Conservation (phyloP, 768 basidiomycete species). For the Saitozyma sp. region DNA sequence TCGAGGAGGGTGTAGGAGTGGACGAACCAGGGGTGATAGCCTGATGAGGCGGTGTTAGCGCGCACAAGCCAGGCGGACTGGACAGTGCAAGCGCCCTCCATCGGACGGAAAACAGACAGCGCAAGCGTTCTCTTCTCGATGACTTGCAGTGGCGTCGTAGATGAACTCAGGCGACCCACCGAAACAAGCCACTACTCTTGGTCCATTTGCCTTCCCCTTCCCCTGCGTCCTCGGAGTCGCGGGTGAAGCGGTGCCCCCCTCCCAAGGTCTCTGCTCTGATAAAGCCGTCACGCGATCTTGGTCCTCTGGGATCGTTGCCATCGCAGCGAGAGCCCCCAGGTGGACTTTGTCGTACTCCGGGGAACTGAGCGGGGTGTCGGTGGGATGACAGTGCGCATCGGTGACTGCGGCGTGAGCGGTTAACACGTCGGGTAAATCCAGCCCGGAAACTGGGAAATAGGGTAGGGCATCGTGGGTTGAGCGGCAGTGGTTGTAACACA, state of each 20-base stretch:
- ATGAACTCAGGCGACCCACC: conserved; percentile 59
- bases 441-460: too few species aligned
- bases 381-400: conserved; percentile 92
- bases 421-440: too few species aligned
- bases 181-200: conserved; percentile 73
- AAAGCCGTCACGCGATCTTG: conserved; percentile 70
- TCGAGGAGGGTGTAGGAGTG: conserved; percentile 66
- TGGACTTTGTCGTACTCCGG: conserved; percentile 61
- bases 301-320: conserved; percentile 63
- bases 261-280: conserved; percentile 61
- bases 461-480: too few species aligned
- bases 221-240: neutral
- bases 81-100: too few species aligned
- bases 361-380: conserved; percentile 63
- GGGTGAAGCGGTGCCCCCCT: conserved; percentile 47
- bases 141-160: neutral
- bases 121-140: too few species aligned
- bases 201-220: conserved; percentile 8
- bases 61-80: conserved; percentile 1
- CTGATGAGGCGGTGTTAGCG: conserved; percentile 53
- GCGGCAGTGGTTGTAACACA: too few species aligned
- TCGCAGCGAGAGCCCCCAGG: conserved; percentile 73
- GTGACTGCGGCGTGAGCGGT: conserved; percentile 55
- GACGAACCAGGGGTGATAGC: conserved; percentile 93
- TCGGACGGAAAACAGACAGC: too few species aligned